Evolutionary conservation across 2,329 filamentous ascomycete species (phyloP).

Genomic region (Bimuria novae-zelandiae): DNA sequence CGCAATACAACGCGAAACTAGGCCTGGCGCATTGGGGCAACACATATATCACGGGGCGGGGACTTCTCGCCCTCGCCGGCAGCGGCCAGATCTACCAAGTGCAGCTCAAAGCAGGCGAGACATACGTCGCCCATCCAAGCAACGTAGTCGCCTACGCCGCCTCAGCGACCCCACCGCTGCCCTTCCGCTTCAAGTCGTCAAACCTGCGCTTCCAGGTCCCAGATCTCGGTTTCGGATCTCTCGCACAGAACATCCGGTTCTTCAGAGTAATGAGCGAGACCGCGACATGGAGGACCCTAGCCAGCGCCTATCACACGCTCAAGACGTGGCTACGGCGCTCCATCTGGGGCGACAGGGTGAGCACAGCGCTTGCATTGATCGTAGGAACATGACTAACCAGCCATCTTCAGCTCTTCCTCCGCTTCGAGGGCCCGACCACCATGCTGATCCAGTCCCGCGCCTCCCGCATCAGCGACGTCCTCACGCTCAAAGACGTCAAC

Average conservation of each 20-base stretch:
- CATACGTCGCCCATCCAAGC: conserved; percentile 87
- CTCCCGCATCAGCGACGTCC: conserved; percentile 74
- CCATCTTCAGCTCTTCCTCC: conserved; percentile 72
- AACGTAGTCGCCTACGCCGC: conserved; percentile 91
- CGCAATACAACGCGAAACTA: conserved; percentile 74
- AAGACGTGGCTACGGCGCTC: conserved; percentile 79
- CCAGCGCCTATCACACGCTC: conserved; percentile 67
- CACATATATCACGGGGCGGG: conserved; percentile 84
- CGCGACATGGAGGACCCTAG: conserved; percentile 71
- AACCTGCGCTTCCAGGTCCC: conserved; percentile 79
- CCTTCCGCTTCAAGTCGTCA: conserved; percentile 85
- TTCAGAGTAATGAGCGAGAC: conserved; percentile 73
- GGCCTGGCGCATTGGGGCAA: conserved; percentile 89
- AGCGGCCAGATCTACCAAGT: conserved; percentile 90
- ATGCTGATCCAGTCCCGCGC: conserved; percentile 89
- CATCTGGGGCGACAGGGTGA: conserved; percentile 86
- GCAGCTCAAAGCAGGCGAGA: conserved; percentile 77
- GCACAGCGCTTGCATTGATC: conserved; percentile 21
- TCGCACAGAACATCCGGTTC: conserved; percentile 73
- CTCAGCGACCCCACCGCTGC: conserved; percentile 71
- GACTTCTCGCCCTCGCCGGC: conserved; percentile 81
- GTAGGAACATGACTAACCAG: conserved; percentile 22
- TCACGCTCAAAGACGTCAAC: conserved; percentile 80
- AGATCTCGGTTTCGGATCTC: conserved; percentile 62
- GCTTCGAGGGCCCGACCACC: conserved; percentile 84